Base-by-base conservation (phyloP, 805 yeast species). In the Metschnikowia anglica region DNA sequence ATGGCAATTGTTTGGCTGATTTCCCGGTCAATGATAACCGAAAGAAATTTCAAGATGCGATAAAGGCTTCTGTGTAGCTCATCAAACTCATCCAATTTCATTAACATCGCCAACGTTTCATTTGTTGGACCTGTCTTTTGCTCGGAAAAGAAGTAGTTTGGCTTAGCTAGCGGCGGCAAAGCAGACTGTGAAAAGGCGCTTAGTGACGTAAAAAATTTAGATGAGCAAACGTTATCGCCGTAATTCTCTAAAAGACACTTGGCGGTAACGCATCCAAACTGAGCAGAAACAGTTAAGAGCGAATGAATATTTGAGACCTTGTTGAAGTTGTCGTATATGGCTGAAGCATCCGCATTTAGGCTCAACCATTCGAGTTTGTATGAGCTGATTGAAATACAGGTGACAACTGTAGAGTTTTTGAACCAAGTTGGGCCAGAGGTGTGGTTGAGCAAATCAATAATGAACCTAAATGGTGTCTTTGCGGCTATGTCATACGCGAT, bases 81-180 rank as follows among this genome's bases (percentile, higher is more conserved):
- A 16, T 43, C 47, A 12, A 34, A 34, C 27, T 45, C 49, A 24
- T 46, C 51, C 28, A 44, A 20, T 5, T 32, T 30, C 27, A 40
- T 44, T 35, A 47, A n/a, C 38, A 34, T 38, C 16, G 18, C 37
- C 20, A 39, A 20, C 2, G 39, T 33, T 11, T 31, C 45, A 17
- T 34, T 30, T 10, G 39, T 39, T 7, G 44, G 35, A 10, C 35
- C 18, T 5, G 44, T 6, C 25, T 34, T 47, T 19, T 39, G 33
- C 23, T 51, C 50, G n/a, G 35, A 39, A 21, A 49, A 49, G 27
- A 53, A 55, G 39, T 45, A 46, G 28, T 49, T 53, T 10, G 65
- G 56, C 38, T 61, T 63, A 8, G 70, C 51, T 6, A 66, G 30
- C 2, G 72, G 71, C 3, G 71, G 68, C 21, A 53, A 43, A 11